Evolutionary conservation across 1,284 basidiomycete genomes (phyloP), one percentile per base, ranked within the genome.

Genomic region (Marasmius fiardii): DNA sequence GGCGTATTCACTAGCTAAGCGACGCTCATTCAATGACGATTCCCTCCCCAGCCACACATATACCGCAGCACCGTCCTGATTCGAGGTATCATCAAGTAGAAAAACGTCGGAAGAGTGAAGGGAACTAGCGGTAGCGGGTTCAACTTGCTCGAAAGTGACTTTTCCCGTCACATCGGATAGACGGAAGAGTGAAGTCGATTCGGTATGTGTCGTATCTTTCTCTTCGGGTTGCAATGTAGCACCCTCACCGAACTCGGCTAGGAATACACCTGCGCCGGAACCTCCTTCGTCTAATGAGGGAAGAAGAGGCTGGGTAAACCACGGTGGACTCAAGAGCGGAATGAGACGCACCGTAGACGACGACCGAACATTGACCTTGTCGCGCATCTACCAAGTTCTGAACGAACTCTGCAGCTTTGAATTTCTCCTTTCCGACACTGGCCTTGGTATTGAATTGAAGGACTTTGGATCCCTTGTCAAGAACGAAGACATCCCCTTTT

Each of bases 351-450:
- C 83, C 83, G 57, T 73, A 84, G n/a, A 83, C 81, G 10, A 70
- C 69, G 14, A 81, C 65, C 12, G 80, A 72, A 59, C 72, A 72
- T 49, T 71, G 68, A 26, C 75, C 71, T 56, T 73, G 65, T 34
- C 80, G 69, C 21, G 72, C 72, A 48, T 73, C 70, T 2, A 73
- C 72, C n/a, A 85, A 65, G 34, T 65, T 71, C 60, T 74, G 75
- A 6, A 76, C 77, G 66, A 85, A 84, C 63, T 85, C 81, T 11
- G 79, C 81, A 6, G 82, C 81, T 61, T 77, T 81, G 68, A 80
- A 85, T 54, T 75, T 77, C 65, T 79, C 83, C 64, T 77, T 79
- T 1, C 82, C 83, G 2, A 71, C 64, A 50, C 81, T 81, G 2
- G 68, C 67, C 57, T 74, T 75, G 18, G 80, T 79, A 61, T 85